These are phyloP conservation scores for Penicillium daleae DNA, from an alignment of 495 filamentous ascomycete genomes.

Conservation along the genomic window DNA sequence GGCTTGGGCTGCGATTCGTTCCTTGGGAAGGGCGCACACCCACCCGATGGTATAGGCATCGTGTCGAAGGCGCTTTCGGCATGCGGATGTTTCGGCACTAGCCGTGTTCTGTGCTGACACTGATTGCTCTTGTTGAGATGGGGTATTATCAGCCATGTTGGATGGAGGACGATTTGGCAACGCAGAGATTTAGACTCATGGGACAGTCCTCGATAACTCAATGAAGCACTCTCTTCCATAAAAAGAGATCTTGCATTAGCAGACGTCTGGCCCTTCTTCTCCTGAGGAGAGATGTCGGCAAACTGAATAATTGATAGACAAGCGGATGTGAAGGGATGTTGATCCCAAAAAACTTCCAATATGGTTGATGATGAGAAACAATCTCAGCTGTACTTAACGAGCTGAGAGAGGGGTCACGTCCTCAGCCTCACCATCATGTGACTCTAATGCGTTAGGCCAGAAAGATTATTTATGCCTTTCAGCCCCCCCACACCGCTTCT, in stretches of 20 bases:
- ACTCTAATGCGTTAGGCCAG: background rate
- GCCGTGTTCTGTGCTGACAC: constrained; percentile 11
- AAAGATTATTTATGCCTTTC: background rate
- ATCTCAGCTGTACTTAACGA: background rate
- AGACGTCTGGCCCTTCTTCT: background rate
- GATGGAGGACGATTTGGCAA: constrained; percentile 2
- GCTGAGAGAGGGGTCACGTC: background rate
- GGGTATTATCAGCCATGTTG: constrained; percentile 15
- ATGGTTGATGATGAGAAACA: background rate
- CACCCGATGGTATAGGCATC: constrained; percentile 30
- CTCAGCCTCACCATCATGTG: background rate
- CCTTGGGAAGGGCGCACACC: constrained; percentile 31
- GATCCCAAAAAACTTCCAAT: background rate
- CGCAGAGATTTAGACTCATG: background rate
- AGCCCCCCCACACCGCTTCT: background rate
- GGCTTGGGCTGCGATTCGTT: constrained; percentile 24
- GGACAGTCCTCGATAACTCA: constrained; percentile 9
- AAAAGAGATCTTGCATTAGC: background rate
- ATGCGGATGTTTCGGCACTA: constrained; percentile 10
- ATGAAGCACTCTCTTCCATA: constrained; percentile 15
- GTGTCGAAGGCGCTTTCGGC: constrained; percentile 16
- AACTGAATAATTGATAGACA: background rate
- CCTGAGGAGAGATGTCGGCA: background rate
- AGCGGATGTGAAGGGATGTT: background rate
- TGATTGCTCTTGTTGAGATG: constrained; percentile 17